Evolutionary conservation across 2,329 filamentous ascomycete species (phyloP), one percentile per base, ranked within the genome.

Genomic region (Polychaeton citri): DNA sequence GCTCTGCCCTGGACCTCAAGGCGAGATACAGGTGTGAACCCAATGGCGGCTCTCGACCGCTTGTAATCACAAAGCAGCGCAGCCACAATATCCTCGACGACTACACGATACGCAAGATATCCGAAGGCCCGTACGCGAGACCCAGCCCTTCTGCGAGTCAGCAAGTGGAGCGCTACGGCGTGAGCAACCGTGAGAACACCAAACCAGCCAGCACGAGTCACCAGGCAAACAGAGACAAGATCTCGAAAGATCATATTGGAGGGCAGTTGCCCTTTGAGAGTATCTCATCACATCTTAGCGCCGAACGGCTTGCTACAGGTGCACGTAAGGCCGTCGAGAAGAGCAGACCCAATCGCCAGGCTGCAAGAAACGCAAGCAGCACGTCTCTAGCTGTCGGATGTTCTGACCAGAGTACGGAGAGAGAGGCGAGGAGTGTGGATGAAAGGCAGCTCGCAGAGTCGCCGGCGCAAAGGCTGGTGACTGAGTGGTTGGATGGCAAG

Each of bases 231-330:
- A n/a, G n/a, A n/a, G n/a, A n/a, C n/a, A n/a, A n/a, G n/a, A n/a
- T n/a, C n/a, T n/a, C n/a, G n/a, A n/a, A n/a, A n/a, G n/a, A n/a
- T n/a, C n/a, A n/a, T n/a, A n/a, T n/a, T n/a, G n/a, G 46, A 50
- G 35, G 49, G 48, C 34, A 32, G 32, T 15, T 38, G 40, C 0
- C 43, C 46, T 24, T 34, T 4, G 31, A 33, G n/a, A 32, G 32
- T 9, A 30, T 55, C 2, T 49, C 49, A 10, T 38, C 44, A 16
- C 24, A 51, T 8, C 49, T 48, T 6, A 53, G 51, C 34, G 50
- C 51, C 2, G 50, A 55, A 30, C 54, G 52, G 52, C 43, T 55
- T n/a, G n/a, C n/a, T n/a, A n/a, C n/a, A n/a, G n/a, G n/a, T n/a
- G n/a, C n/a, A n/a, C n/a, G n/a, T n/a, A n/a, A n/a, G n/a, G n/a